Percentiles rank a stretch among this genome's conserved stretches.
phyloP scores from a whole-genome alignment of 371 early-diverging fungal species.

The Apophysomyces variabilis region DNA sequence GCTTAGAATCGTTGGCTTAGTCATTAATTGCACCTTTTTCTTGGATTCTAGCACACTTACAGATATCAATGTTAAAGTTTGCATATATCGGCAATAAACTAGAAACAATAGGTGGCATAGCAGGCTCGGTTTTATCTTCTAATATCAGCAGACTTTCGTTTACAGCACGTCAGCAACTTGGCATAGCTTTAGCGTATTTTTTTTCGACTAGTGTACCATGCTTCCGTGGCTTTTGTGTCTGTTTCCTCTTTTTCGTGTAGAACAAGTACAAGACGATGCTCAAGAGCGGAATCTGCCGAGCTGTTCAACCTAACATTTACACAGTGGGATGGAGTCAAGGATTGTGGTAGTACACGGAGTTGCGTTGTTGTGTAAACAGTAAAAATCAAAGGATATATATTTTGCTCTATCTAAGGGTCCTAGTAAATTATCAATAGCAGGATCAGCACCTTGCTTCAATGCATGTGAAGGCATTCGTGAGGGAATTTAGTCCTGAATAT shows the following conservation, averaged over 20 bases:
- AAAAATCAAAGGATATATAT: slow-evolving; percentile 46
- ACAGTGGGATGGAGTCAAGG: slow-evolving; percentile 25
- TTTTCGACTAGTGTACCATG: slow-evolving; percentile 30
- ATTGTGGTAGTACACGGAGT: neutral
- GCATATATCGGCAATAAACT: slow-evolving; percentile 31
- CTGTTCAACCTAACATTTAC: slow-evolving; percentile 26
- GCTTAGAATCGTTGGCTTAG: neutral
- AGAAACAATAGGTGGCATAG: slow-evolving; percentile 37
- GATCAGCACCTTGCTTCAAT: neutral
- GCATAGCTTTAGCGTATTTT: neutral
- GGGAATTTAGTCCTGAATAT: neutral
- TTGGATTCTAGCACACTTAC: slow-evolving; percentile 11
- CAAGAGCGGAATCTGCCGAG: neutral
- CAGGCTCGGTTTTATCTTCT: slow-evolving; percentile 24
- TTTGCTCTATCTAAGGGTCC: slow-evolving; percentile 28
- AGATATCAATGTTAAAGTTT: slow-evolving; percentile 27
- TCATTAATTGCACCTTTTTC: neutral
- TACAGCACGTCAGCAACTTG: neutral
- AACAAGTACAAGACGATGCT: slow-evolving; percentile 13
- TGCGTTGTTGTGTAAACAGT: neutral
- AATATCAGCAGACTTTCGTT: slow-evolving; percentile 29
- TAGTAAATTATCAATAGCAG: slow-evolving; percentile 12
- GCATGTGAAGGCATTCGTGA: neutral
- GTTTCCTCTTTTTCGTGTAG: slow-evolving; percentile 13
- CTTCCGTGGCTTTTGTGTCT: slow-evolving; percentile 24